Conservation (phyloP, 805 yeast species). For the Candida bentonensis region DNA sequence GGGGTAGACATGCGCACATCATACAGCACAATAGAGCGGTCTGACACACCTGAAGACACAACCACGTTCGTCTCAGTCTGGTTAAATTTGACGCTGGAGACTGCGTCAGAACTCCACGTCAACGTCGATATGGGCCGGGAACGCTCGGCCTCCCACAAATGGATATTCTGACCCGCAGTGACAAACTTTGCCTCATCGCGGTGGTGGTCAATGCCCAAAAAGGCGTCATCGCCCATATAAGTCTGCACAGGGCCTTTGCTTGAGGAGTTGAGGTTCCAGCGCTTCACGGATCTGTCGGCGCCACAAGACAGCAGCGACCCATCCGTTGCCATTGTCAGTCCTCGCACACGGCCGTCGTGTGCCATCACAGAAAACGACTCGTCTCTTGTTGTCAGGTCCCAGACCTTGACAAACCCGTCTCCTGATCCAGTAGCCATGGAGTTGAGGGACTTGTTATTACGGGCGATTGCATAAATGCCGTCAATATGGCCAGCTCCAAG, state of each 20-base stretch:
- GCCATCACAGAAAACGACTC: conserved; percentile 72
- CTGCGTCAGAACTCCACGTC: conserved; percentile 95
- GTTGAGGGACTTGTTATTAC: conserved; percentile 53
- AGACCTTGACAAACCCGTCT: conserved; percentile 86
- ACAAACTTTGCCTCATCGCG: conserved; percentile 59
- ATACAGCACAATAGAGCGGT: conserved; percentile 78
- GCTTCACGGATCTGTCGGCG: conserved; percentile 74
- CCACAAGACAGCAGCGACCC: conserved; percentile 69
- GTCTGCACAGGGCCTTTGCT: conserved; percentile 46
- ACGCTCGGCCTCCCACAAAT: conserved; percentile 83
- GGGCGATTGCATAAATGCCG: conserved; percentile 81
- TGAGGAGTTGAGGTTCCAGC: conserved; percentile 59
- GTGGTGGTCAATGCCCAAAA: conserved; percentile 79
- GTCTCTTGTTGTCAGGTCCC: conserved; percentile 74
- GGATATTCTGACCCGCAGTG: conserved; percentile 82
- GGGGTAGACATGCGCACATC: conserved; percentile 87
- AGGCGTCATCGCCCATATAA: conserved; percentile 69
- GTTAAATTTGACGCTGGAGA: conserved; percentile 71
- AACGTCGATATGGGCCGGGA: conserved; percentile 63
- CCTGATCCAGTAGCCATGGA: conserved; percentile 86
- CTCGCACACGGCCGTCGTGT: conserved; percentile 81
- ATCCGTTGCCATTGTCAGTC: conserved; percentile 60
- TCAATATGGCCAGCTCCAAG: conserved; percentile 91
- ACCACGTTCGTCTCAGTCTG: conserved; percentile 77
- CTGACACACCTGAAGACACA: conserved; percentile 74